Evolutionary conservation across 2,329 filamentous ascomycete genomes (phyloP), one percentile per base, ranked within the genome.

Genomic region (Calonectria crousiana): DNA sequence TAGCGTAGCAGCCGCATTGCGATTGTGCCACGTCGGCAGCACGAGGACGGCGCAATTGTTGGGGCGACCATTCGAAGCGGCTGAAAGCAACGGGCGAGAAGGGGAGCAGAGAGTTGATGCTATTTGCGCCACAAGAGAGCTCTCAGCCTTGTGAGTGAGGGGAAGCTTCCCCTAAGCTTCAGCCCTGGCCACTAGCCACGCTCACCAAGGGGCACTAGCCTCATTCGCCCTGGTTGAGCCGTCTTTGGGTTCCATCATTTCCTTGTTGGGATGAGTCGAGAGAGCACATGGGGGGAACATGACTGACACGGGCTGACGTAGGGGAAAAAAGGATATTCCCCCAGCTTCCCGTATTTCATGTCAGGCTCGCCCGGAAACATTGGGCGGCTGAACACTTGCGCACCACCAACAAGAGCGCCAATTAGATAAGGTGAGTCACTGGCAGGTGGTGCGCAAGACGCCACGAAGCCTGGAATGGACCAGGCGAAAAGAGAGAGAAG

Each of bases 1-100:
- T 26, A 60, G 8, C n/a, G 36, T 13, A 52, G 47, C 18, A 51
- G 38, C 49, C 67, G 38, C 36, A 77, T 79, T 77, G 62, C 75
- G 74, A 77, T 79, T 77, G 62, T 76, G 74, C 56, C 64, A 78
- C 65, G 71, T 71, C 71, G 36, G 52, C 66, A 62, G 64, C 47
- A 69, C 44, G 20, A 23, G 20, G 49, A 66, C 71, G 53, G 66
- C 66, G 66, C 71, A 38, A 73, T 73, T 53, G 71, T 72, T 34
- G 23, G 51, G 53, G 66, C 20, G 53, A 56, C 38, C 26, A 41
- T 51, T 18, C 18, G 34, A 68, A n/a, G 10, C 52, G 44, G 38
- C 62, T 18, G 56, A 32, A 67, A 23, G 38, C 14, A 47, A 20
- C 41, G 34, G 36, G 13, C 38, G 58, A 64, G 68, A 38, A 26